phyloP scores from a whole-genome alignment of 2,329 filamentous ascomycete species.

The Sporothrix brunneoviolacea region DNA sequence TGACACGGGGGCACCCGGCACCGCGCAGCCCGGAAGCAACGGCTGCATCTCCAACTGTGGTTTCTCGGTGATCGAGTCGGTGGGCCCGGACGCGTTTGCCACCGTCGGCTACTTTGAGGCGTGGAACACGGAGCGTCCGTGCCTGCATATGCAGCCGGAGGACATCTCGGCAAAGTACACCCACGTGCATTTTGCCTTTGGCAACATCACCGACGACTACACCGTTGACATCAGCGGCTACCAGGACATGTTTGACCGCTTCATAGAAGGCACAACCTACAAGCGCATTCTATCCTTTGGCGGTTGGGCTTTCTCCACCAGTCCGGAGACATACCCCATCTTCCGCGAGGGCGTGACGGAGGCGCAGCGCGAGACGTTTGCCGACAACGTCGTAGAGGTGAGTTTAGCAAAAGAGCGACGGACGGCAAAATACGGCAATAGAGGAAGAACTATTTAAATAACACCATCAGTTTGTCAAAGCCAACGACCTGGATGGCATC shows the following conservation, averaged over 20 bases:
- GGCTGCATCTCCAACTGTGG: constrained; percentile 31
- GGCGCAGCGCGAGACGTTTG: constrained; percentile 6
- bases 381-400: too few relatives aligned
- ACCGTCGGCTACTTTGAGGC: constrained; percentile 31
- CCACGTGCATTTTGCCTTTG: constrained; percentile 29
- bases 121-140: constrained; percentile 26
- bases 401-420: too few relatives aligned
- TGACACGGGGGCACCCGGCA: background rate
- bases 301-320: constrained; percentile 37
- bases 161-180: constrained; percentile 19
- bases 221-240: constrained; percentile 20
- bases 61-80: constrained; percentile 21
- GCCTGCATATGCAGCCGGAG: constrained; percentile 23
- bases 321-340: constrained; percentile 27
- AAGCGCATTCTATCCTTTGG: constrained; percentile 36
- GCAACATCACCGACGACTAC: constrained; percentile 18
- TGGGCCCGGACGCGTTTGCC: background rate
- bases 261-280: constrained; percentile 27
- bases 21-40: background rate
- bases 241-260: constrained; percentile 24
- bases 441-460: too few relatives aligned
- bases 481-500: constrained; percentile 10
- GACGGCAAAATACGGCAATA: constrained; percentile 1
- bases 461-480: constrained; percentile 6
- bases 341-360: constrained; percentile 23